Evolutionary conservation across 306 rosid species (phyloP), one percentile per base, ranked within the genome.

Genomic region (Castanospermum australe): DNA sequence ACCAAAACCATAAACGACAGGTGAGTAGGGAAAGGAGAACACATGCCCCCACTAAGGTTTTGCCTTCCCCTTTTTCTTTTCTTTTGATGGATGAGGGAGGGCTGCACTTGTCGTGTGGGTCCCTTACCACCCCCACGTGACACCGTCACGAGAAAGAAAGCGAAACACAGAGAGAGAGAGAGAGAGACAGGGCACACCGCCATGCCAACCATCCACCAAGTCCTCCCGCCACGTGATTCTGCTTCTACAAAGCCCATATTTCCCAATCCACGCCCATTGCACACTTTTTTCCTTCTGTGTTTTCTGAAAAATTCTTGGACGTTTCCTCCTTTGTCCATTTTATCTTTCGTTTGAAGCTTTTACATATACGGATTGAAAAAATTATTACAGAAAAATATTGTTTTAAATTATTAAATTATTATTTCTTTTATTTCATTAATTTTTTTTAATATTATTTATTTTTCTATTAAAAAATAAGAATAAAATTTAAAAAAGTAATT

Each of bases 111-210:
- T 47, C 13, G 30, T 38, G 45, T 47, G 73, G 84, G 84, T 47
- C 86, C 84, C 75, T 7, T 2, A 17, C 36, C 38, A 39, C 57
- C n/a, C 54, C 85, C 89, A 86, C 89, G 87, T 86, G 85, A 86
- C 85, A 65, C 75, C 81, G 66, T 86, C 87, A 86, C 85, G 85
- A 86, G 87, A 86, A 86, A 76, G 82, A 50, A 45, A 59, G 35
- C 5, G 59, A 32, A n/a, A 11, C 13, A 35, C 33, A 48, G 20
- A 38, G 41, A 36, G 8, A 8, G 0, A 15, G 41, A 48, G 59
- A 78, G 74, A 48, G 75, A 18, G 51, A 69, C n/a, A 38, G 8
- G 5, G 42, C 7, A 2, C 4, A 7, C 79, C 82, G 84, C 86
- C 77, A 57, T 71, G 15, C 4, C 32, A 28, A 1, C 32, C 32